Evolutionary conservation across 1,284 basidiomycete genomes (phyloP).

Genomic region (Blastosporella zonata): DNA sequence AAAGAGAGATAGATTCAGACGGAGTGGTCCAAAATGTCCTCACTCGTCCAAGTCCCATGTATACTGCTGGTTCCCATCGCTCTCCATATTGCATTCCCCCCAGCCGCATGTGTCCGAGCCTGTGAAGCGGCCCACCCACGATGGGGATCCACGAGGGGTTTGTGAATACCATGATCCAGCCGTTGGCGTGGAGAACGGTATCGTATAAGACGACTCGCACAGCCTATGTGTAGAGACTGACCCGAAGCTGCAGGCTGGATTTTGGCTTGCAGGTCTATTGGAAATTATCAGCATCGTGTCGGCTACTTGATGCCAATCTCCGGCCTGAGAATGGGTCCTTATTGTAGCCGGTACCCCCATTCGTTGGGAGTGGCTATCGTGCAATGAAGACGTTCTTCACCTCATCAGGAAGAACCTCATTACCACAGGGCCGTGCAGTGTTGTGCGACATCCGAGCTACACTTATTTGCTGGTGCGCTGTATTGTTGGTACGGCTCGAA

Average conservation of each 20-base stretch:
- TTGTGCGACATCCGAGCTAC: constrained; percentile 17
- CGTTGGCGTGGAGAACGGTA: neutral
- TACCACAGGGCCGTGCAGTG: constrained; percentile 13
- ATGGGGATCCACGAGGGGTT: neutral
- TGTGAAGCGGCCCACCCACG: neutral
- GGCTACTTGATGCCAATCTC: neutral
- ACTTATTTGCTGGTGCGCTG: constrained; percentile 3
- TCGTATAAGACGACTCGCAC: neutral
- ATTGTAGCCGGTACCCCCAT: neutral
- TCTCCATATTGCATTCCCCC: constrained; percentile 1
- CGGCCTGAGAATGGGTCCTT: neutral
- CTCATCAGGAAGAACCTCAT: constrained; percentile 11
- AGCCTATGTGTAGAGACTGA: too few relatives aligned
- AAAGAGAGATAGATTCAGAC: too few relatives aligned
- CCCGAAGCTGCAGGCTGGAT: neutral
- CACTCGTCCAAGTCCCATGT: neutral
- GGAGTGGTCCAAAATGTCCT: neutral
- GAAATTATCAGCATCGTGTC: neutral
- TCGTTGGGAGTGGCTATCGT: constrained; percentile 12
- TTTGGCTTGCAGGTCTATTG: neutral
- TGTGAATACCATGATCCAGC: neutral
- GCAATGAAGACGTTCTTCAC: constrained; percentile 14
- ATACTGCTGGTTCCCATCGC: neutral
- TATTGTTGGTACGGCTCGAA: constrained; percentile 12
- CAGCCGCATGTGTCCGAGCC: neutral